Conservation (phyloP, 352 stramenopile species). For the Globisporangium cylindrosporum region DNA sequence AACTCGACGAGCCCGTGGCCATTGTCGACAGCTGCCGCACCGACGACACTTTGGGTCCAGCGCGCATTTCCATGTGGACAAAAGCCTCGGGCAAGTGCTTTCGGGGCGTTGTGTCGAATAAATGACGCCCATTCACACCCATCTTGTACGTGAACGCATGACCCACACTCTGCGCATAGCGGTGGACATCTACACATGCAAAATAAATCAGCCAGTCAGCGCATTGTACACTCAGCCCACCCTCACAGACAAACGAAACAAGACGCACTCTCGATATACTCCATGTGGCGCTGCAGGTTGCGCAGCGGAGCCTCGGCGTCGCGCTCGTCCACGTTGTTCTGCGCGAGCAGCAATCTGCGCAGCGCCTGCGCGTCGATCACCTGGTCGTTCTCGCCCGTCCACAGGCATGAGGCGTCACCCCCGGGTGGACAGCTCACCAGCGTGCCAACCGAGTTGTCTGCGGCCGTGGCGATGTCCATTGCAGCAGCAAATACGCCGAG, state of each 20-base stretch:
- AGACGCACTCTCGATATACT: conserved; percentile 66
- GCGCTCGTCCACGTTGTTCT: conserved; percentile 25
- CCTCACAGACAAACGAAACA: neutral
- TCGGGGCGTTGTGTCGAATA: conserved; percentile 36
- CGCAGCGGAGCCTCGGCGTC: conserved; percentile 27
- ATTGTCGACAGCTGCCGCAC: conserved; percentile 26
- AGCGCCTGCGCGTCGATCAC: conserved; percentile 41
- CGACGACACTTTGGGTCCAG: conserved; percentile 12
- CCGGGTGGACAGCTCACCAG: conserved; percentile 40
- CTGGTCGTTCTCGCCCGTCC: conserved; percentile 43
- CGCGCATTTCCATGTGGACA: conserved; percentile 54
- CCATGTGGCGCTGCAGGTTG: conserved; percentile 73
- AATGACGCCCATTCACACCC: conserved; percentile 63
- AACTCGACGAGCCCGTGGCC: conserved; percentile 20
- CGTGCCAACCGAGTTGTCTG: conserved; percentile 38
- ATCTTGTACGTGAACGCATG: conserved; percentile 67
- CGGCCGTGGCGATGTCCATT: conserved; percentile 9
- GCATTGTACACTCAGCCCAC: neutral
- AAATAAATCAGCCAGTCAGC: neutral
- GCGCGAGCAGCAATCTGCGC: conserved; percentile 44
- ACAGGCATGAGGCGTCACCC: conserved; percentile 42
- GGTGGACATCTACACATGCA: conserved; percentile 45
- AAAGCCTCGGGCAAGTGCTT: conserved; percentile 51
- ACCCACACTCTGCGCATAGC: conserved; percentile 49
- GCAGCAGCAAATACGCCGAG: conserved; percentile 19